A percentile compares a stretch with the other conserved stretches of the same genome.
Conservation (phyloP, 345 rosid genomes). For the Cardiospermum halicacabum region DNA sequence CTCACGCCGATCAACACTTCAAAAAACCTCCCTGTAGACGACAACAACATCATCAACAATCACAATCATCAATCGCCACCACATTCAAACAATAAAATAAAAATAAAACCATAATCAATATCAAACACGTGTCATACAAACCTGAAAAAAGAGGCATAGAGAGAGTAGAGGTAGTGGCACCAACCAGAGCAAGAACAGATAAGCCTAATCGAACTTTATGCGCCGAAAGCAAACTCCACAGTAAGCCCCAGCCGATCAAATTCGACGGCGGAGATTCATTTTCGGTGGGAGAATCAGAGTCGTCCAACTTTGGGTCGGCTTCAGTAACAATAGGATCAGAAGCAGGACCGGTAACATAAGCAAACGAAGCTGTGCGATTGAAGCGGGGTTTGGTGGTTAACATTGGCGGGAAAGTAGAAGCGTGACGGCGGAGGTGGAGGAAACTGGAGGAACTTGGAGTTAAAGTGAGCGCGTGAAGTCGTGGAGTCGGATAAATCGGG, state of each 20-base stretch:
- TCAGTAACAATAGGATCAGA: conserved; percentile 62
- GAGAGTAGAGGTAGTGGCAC: conserved; percentile 76
- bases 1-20: conserved; percentile 76
- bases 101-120: no score
- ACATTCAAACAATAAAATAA: no score
- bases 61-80: no score
- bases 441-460: neutral
- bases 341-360: conserved; percentile 75
- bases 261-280: conserved; percentile 33
- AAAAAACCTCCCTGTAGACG: conserved; percentile 63
- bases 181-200: conserved; percentile 51
- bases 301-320: conserved; percentile 40
- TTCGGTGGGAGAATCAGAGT: conserved; percentile 23
- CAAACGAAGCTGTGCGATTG: conserved; percentile 32
- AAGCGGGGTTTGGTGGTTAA: conserved; percentile 13
- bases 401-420: conserved; percentile 34
- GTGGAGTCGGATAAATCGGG: conserved; percentile 21
- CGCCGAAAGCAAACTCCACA: conserved; percentile 51
- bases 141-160: conserved; percentile 93
- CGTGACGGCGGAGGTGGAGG: conserved; percentile 16
- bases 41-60: no score
- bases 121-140: no score
- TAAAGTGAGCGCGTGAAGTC: conserved; percentile 14
- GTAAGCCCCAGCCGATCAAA: conserved; percentile 56
- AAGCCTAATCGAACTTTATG: conserved; percentile 58